Base-by-base conservation (phyloP, 2,329 filamentous ascomycete species). In the Ophiostoma sp. region DNA sequence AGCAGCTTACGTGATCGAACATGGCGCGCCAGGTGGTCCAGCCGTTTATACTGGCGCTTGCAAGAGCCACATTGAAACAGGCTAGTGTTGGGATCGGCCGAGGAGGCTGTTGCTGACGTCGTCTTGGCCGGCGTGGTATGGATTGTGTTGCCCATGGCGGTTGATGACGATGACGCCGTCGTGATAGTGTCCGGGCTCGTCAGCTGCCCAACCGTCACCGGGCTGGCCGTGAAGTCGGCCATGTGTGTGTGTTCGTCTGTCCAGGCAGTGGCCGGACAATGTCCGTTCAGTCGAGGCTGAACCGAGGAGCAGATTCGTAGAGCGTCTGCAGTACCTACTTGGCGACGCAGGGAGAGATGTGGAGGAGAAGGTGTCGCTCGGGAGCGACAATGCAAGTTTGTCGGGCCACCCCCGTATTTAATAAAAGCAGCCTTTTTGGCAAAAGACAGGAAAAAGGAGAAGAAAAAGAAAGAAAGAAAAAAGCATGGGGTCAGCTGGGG, bases 41-140 rank as follows among this genome's bases (percentile, higher is more conserved):
- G 57, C 28, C 57, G 57, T 28, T 61, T 61, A 28, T 61, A 61
- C 57, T 61, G 57, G 28, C 57, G 57, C 8, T 61, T 61, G 57
- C 57, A 61, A 28, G 57, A 61, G 57, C 57, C 57, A 28, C 57
- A 61, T 15, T 61, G 57, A 28, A 61, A 61, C 5, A 61, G 57
- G 57, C 57, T 61, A 15, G 28, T n/a, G 57, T n/a, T 61, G 28
- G 57, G 15, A 17, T 36, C 31, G 28, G 28, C 28, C 6, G 28
- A 2, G 28, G 28, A n/a, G 9, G 52, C 9, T 15, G 52, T 12
- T 25, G 52, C 8, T n/a, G 48, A 19, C 48, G 15, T 50, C 25
- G 22, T 28, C 12, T 57, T 57, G 3, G 17, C 48, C 17, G 48
- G 48, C 1, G 48, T 50, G 48, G 48, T 17, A 50, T 50, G 17